Base-by-base conservation (phyloP, 73 alveolate genomes). In the Paramecium pentaurelia region DNA sequence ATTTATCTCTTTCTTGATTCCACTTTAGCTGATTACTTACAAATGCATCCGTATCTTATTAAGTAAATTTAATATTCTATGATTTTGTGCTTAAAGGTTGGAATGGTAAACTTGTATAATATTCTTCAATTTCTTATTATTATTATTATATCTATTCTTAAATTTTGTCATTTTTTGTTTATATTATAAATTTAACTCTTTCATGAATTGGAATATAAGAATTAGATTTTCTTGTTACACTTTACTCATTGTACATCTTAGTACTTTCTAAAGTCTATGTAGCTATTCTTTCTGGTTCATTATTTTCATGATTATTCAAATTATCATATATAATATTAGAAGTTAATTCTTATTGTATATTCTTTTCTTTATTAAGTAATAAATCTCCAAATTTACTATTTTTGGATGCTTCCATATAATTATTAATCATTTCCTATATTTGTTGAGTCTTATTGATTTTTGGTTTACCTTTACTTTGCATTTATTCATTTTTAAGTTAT, bases 341-440 rank as follows among this genome's bases (percentile, higher is more conserved):
- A 3, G 84, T 64, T 64, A 25, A 34, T 34, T 64, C 42, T 64
- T 28, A 32, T 64, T 64, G 27, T 12, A 20, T 18, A 64, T 64
- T 64, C 47, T 64, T 64, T 12, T 64, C 47, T 64, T 64, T 28
- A 28, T 64, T 64, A 8, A 64, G 27, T 34, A 64, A 34, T 64
- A 64, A 64, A 64, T 64, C 84, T 3, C 84, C 84, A 64, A 64
- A 64, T 27, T 64, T 64, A 12, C 84, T 64, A 34, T 64, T 28
- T 32, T 32, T 64, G 47, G 84, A 64, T 28, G 84, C 84, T 64
- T 64, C 84, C 84, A 64, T 64, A 34, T 64, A 64, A 64, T 64
- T 64, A n/a, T n/a, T 64, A 1, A 64, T 64, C 84, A 64, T 64
- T 11, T 64, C 84, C 28, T 64, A 34, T 4, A 64, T 64, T 64